Base-by-base conservation (phyloP, 176 grass and related monocot genomes). In the Triticum monococcum region DNA sequence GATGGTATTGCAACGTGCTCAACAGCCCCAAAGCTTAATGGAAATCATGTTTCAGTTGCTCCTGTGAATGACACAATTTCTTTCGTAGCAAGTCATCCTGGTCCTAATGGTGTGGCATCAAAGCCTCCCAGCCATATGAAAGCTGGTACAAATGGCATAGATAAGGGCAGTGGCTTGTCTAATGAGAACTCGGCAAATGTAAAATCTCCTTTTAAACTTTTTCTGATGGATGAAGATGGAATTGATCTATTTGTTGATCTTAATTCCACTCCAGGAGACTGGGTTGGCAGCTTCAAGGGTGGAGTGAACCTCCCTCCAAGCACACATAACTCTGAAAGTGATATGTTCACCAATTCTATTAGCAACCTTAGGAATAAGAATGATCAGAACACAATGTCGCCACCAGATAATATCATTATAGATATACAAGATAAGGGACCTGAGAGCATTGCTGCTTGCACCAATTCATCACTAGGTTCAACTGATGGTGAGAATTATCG, bases 171-270 rank as follows among this genome's bases (percentile, higher is more conserved):
- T 64, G 79, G 32, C 20, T 77, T 48, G 41, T 79, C 80, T 79
- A 79, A 87, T 84, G 85, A 89, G 50, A 84, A 56, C 59, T 72
- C 79, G 45, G 54, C n/a, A 70, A 94, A 81, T 72, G 77, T 80
- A 84, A 67, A 24, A 9, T 80, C 87, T 93, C 64, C 90, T 32
- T 75, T 98, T 82, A 79, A 96, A 74, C 89, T 95, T 63, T 96
- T 92, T 83, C 91, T 96, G 65, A 81, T 81, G 83, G 89, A 92
- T 65, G 93, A 98, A 50, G 93, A 90, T 31, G 93, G 93, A 59
- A 86, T 98, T 69, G 78, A 96, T 88, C 88, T 98, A 81, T 86
- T 75, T 89, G 86, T 96, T 78, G 96, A 96, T 91, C 82, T 98
- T 80, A 74, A 89, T 84, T 94, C 90, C 71, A 89, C 79, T 68